Base-by-base conservation (phyloP, 2,329 filamentous ascomycete genomes). In the Penicillium expansum region DNA sequence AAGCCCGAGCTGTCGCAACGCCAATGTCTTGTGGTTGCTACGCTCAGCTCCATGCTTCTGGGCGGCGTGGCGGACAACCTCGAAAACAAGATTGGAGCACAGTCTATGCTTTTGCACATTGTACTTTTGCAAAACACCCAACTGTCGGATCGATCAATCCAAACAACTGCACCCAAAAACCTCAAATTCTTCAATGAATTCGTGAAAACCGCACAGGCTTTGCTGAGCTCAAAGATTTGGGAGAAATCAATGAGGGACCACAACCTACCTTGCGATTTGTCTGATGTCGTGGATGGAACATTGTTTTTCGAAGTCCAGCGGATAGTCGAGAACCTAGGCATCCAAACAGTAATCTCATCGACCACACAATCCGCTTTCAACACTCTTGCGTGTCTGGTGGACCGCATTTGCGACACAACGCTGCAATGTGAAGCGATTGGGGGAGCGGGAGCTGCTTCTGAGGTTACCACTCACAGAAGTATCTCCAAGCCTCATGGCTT, bases 271-370 rank as follows among this genome's bases (percentile, higher is more conserved):
- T 79, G 77, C 62, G 81, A 85, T 64, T 66, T 84, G 6, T 75
- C 75, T 16, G 84, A 87, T 66, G 69, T 83, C 6, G 67, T 86
- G 14, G 84, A 86, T 68, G 84, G 84, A 7, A 75, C 82, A 38
- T 64, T 83, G 6, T 76, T 79, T 29, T 38, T 59, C 41, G 37
- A 62, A 24, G 42, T 41, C 30, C 59, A 59, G 44, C 55, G 16
- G 22, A 51, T 44, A 39, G 54, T 48, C 48, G 49, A 57, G 37
- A 52, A 30, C 37, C 4, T 38, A 18, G 37, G 50, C 13, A 27
- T 39, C 10, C 29, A 44, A 11, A 7, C 38, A n/a, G 14, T 32
- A 11, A 56, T 60, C 18, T 54, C 58, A 4, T 35, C 48, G 1
- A 53, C 24, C 8, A 62, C 65, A n/a, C 42, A 58, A 35, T 30